phyloP scores from a whole-genome alignment of 1,139 yeast genomes.

The Geotrichum aggregatum region DNA sequence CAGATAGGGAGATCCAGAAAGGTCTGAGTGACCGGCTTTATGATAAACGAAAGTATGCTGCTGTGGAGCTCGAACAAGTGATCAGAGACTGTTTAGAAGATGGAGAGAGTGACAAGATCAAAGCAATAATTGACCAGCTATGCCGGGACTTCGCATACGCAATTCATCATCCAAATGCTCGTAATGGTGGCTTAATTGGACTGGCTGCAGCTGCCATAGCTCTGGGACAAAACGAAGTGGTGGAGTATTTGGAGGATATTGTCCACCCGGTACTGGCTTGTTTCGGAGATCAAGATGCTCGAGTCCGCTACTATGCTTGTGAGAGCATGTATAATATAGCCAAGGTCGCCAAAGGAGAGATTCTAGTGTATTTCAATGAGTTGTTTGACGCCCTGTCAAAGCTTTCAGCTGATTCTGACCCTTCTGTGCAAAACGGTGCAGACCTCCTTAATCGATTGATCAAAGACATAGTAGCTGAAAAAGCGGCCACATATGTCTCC shows the following conservation, averaged over 20 bases:
- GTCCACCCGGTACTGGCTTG: constrained; percentile 93
- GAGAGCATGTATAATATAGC: constrained; percentile 95
- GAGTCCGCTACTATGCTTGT: constrained; percentile 95
- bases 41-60: constrained; percentile 92
- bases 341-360: constrained; percentile 94
- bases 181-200: constrained; percentile 74
- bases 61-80: constrained; percentile 78
- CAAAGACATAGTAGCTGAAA: constrained; percentile 93
- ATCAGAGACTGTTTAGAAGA: constrained; percentile 68
- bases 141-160: constrained; percentile 71
- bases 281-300: constrained; percentile 93
- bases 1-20: constrained; percentile 69
- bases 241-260: constrained; percentile 73
- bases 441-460: constrained; percentile 85
- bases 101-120: constrained; percentile 65
- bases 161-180: constrained; percentile 68
- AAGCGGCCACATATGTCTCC: constrained; percentile 88
- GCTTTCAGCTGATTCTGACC: constrained; percentile 86
- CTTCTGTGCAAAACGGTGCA: constrained; percentile 92
- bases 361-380: constrained; percentile 84
- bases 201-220: constrained; percentile 78
- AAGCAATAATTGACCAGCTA: constrained; percentile 60
- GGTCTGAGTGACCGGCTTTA: constrained; percentile 87
- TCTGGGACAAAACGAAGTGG: constrained; percentile 64
- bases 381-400: constrained; percentile 87